Base-by-base conservation (phyloP, 1,139 yeast species). In the Pichia sp. region DNA sequence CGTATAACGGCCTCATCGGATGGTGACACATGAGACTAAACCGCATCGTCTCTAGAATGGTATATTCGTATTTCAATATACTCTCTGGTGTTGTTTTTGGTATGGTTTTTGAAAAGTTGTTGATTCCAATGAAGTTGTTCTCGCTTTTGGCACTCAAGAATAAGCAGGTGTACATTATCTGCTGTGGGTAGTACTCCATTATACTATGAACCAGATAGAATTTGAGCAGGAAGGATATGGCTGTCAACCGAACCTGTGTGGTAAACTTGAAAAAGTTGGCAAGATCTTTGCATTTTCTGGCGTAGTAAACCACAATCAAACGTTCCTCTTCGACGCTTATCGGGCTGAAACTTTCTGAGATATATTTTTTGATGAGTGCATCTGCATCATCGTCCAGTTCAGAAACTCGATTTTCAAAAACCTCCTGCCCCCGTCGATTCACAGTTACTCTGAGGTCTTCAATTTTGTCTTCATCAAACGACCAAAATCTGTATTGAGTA, bases 111-210 rank as follows among this genome's bases (percentile, higher is more conserved):
- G 90, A 84, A 67, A 90, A 90, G n/a, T 88, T 80, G 45, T 87
- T 87, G 52, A 92, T 87, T 19, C 96, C 82, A 40, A 93, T 85
- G 70, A 92, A 92, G 69, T 82, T 85, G 71, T 93, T 93, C 66
- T 93, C 98, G 16, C 93, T 83, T 70, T 93, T 93, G 47, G 97
- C 92, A 2, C 98, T 97, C 45, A 93, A 74, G 68, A 92, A 93
- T 13, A 93, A 80, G 60, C 97, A 87, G 0, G 99, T 90, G 60
- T 84, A 83, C 65, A 93, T 76, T 44, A 93, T 77, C 60, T 84
- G 80, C 65, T 89, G 89, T 10, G 99, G 99, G 63, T 89, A 95
- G 65, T 80, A 81, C 62, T 89, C 90, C 90, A 90, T 84, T 36
- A 87, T 92, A 29, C 93, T 84, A 65, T 89, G 82, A 32, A 77